These are phyloP conservation scores for Pseudogymnoascus verrucosus DNA, from an alignment of 2,329 filamentous ascomycete species.

Conservation along the genomic window DNA sequence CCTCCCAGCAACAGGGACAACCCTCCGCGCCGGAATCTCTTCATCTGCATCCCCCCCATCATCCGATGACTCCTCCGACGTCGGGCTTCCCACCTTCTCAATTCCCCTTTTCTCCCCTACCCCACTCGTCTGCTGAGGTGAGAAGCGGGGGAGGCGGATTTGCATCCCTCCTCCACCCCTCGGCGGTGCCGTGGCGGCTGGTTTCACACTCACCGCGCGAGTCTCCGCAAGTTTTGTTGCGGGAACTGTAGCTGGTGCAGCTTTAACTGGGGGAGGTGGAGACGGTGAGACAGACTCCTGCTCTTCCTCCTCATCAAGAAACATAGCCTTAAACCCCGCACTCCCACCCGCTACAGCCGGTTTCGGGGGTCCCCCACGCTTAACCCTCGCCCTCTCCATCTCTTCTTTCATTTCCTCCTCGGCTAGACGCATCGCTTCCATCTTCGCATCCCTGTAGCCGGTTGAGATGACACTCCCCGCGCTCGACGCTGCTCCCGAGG, in stretches of 20 bases:
- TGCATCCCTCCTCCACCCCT: not conserved
- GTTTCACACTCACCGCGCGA: not conserved
- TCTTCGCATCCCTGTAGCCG: not conserved
- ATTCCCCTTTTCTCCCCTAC: not conserved
- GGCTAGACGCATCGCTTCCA: constrained; percentile 2
- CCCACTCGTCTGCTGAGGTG: not conserved
- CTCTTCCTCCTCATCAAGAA: not conserved
- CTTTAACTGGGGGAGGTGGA: not conserved
- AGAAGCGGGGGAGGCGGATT: not conserved
- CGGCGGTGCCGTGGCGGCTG: not conserved
- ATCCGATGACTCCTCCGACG: not conserved
- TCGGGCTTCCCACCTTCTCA: not conserved
- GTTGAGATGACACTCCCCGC: not conserved
- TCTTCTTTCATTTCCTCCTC: not conserved
- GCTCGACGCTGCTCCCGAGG: not conserved
- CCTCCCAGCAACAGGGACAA: not conserved
- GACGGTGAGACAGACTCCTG: not conserved
- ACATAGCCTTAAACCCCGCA: not conserved
- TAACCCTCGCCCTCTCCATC: not conserved
- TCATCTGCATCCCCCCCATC: not conserved
- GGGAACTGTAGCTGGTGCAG: not conserved
- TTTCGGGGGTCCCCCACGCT: not conserved
- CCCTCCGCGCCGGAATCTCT: not conserved
- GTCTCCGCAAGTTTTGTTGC: not conserved
- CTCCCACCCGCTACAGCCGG: not conserved